Evolutionary conservation across 495 filamentous ascomycete genomes (phyloP), one percentile per base, ranked within the genome.

Genomic region (Xylaria intraflava): DNA sequence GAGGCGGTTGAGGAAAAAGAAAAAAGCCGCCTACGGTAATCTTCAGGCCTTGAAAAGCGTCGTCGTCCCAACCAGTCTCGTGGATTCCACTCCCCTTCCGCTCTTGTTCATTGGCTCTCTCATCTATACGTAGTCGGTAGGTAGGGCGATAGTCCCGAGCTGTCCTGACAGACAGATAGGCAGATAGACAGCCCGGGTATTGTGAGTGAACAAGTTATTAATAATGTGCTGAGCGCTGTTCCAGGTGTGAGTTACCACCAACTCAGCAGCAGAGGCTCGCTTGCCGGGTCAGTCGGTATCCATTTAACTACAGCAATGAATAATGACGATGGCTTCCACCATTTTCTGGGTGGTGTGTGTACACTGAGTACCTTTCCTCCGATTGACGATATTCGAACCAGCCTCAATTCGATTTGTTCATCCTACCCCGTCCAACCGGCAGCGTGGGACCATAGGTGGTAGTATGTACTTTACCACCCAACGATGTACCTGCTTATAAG

Each of bases 61-160:
- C 36, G 9, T 14, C 30, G 35, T 30, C 38, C 35, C 8, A 26
- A 31, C 20, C n/a, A 31, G 26, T 30, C 3, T 20, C 19, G 29
- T 51, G 39, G 27, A 17, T 44, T 44, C 27, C 36, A 27, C 29
- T 51, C 38, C 39, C 39, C 39, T 51, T 27, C 17, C 49, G 26
- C 19, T 39, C 31, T 43, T 26, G 39, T 33, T 20, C 49, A 43
- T 44, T n/a, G 20, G 29, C 14, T 26, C 16, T 27, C 29, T 6
- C 14, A 12, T 30, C 16, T 9, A 17, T 38, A 33, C 33, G 23
- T 19, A n/a, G 49, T 17, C n/a, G 38, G 38, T 50, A 31, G 27
- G n/a, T n/a, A n/a, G n/a, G n/a, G n/a, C n/a, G n/a, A n/a, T n/a
- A n/a, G n/a, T n/a, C n/a, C n/a, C n/a, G n/a, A n/a, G n/a, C n/a